phyloP scores from a whole-genome alignment of 1,139 yeast species.

The Saccharomyces hybrid region DNA sequence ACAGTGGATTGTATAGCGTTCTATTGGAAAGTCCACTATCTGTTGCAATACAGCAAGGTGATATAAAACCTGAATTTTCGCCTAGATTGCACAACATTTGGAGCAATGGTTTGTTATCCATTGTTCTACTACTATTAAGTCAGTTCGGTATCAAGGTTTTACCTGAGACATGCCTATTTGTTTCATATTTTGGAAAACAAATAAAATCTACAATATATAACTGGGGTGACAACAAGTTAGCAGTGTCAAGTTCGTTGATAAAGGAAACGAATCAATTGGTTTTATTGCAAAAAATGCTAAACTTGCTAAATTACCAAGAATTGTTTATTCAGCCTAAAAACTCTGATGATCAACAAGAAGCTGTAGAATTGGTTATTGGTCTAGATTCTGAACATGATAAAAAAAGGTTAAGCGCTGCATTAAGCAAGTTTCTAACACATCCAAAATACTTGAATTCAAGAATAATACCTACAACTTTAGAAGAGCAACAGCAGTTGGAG shows the following conservation, averaged over 20 bases:
- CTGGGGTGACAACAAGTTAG: constrained; percentile 61
- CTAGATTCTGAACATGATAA: constrained; percentile 51
- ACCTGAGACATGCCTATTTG: constrained; percentile 59
- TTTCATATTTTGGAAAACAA: constrained; percentile 59
- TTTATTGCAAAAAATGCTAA: constrained; percentile 53
- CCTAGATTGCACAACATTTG: constrained; percentile 65
- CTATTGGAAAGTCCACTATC: constrained; percentile 72
- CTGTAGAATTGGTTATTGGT: constrained; percentile 46
- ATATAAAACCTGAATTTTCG: constrained; percentile 42
- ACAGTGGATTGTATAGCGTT: constrained; percentile 59
- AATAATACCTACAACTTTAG: constrained; percentile 52
- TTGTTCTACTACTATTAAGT: constrained; percentile 51
- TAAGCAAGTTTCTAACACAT: constrained; percentile 70
- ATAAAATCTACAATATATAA: constrained; percentile 52
- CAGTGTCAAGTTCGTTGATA: constrained; percentile 56
- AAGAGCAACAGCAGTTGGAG: constrained; percentile 51
- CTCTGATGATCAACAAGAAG: constrained; percentile 17
- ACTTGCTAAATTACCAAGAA: constrained; percentile 40
- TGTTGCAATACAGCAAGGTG: constrained; percentile 56
- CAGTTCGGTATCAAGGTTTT: constrained; percentile 56
- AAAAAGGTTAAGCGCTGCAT: constrained; percentile 47
- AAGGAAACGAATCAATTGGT: constrained; percentile 79
- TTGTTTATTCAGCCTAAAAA: constrained; percentile 28
- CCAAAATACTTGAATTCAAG: constrained; percentile 75
- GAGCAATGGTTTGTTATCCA: constrained; percentile 74